phyloP scores from a whole-genome alignment of 495 filamentous ascomycete species.

The Astrocystis sublimbata region DNA sequence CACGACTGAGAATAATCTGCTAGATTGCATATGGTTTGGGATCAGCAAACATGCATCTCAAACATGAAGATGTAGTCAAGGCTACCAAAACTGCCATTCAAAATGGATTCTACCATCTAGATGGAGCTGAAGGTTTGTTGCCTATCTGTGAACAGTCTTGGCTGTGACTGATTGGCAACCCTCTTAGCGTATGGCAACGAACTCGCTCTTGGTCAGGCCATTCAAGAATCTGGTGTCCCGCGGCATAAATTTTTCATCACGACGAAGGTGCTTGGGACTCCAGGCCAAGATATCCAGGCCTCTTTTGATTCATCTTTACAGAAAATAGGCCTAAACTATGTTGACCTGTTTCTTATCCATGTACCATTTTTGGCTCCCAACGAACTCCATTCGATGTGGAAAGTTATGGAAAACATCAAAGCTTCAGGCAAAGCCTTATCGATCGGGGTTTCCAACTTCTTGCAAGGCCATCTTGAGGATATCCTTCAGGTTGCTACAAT shows the following conservation, averaged over 20 bases:
- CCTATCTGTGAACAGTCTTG: background rate
- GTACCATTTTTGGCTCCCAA: conserved; percentile 69
- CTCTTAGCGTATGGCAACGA: conserved; percentile 74
- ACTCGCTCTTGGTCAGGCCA: conserved; percentile 68
- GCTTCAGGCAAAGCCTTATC: conserved; percentile 68
- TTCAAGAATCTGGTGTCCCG: conserved; percentile 64
- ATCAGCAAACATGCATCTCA: too few species aligned
- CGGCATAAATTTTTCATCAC: conserved; percentile 73
- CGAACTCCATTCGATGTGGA: too few species aligned
- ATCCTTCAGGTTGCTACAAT: conserved; percentile 64
- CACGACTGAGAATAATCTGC: too few species aligned
- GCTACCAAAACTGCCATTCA: conserved; percentile 64
- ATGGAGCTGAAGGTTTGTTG: conserved; percentile 66
- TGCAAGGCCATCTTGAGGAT: conserved; percentile 65
- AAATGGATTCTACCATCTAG: conserved; percentile 73
- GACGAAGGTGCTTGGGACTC: conserved; percentile 65
- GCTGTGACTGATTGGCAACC: background rate
- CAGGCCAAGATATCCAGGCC: conserved; percentile 56
- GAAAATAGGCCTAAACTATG: conserved; percentile 74
- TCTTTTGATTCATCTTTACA: conserved; percentile 70
- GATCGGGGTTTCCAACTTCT: conserved; percentile 85
- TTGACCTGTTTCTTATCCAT: conserved; percentile 85
- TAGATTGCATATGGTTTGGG: too few species aligned
- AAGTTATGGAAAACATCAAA: too few species aligned
- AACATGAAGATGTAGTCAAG: conserved; percentile 57